Base-by-base conservation (phyloP, 805 yeast species). In the Saccharomycopsis sp. region DNA sequence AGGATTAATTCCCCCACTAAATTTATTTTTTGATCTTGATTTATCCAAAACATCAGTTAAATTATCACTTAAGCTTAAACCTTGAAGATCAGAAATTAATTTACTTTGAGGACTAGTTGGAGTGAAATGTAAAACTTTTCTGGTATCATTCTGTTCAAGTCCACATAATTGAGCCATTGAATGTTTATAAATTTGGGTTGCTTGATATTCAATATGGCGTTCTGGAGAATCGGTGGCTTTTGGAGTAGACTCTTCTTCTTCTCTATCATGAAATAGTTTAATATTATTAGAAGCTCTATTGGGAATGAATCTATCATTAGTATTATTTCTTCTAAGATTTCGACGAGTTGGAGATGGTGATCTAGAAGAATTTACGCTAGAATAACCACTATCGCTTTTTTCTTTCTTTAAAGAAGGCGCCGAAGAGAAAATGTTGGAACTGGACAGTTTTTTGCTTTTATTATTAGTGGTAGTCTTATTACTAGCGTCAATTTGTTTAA, bases 161-260 rank as follows among this genome's bases (percentile, higher is more conserved):
- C 97, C 97, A 58, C 96, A 88, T 0, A 96, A 96, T 54, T 82
- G 82, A 0, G 96, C 96, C 2, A 88, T 95, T 21, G 84, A 79
- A 51, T 74, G 73, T 56, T 80, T 80, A 53, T 83, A 85, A 3
- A 63, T 63, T 31, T 57, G 50, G 39, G 62, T 61, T 6, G 67
- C 62, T 45, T 59, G 70, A 1, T 66, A 70, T 43, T 59, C 61
- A 23, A 62, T 53, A 50, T 60, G 70, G 25, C 63, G 59, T 3
- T 61, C 55, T 3, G 70, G 70, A 1, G 71, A 64, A 10, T 69
- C 69, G 45, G 62, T 65, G 28, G 70, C 31, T 9, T 8, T n/a
- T 5, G 31, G 31, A 9, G 8, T 8, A 25, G 8, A 25, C 12
- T 25, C 27, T 9, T 25, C 27, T 25, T 25, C n/a, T n/a, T n/a